Conservation (phyloP, 2,329 filamentous ascomycete species). For the Rhynchosporium secalis region DNA sequence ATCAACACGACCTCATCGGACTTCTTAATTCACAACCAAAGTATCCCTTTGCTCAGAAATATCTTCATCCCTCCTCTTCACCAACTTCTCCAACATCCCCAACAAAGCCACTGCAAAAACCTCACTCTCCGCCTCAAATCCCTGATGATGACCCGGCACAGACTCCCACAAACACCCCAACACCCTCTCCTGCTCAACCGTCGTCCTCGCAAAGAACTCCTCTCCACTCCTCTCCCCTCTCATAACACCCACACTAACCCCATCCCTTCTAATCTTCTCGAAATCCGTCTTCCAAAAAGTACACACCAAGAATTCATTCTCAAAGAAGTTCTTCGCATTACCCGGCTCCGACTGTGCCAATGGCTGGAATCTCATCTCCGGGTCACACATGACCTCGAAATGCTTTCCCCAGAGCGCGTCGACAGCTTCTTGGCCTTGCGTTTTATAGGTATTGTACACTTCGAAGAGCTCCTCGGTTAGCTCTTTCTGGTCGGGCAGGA, state of each 20-base stretch:
- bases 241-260: conserved; percentile 38
- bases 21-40: neutral
- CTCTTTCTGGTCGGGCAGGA: conserved; percentile 36
- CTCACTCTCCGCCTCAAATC: conserved; percentile 38
- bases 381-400: conserved; percentile 34
- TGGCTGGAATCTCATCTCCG: conserved; percentile 12
- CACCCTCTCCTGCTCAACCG: conserved; percentile 37
- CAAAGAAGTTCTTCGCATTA: conserved; percentile 38
- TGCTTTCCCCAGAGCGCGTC: conserved; percentile 25
- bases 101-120: conserved; percentile 36
- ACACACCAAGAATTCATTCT: conserved; percentile 36
- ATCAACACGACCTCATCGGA: too few species aligned
- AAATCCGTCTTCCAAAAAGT: conserved; percentile 35
- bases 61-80: conserved; percentile 15
- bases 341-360: conserved; percentile 23
- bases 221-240: conserved; percentile 33
- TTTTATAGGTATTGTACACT: conserved; percentile 32
- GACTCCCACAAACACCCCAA: conserved; percentile 34
- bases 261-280: conserved; percentile 33
- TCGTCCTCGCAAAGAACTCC: conserved; percentile 37
- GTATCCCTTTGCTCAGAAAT: neutral
- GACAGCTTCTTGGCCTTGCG: conserved; percentile 29
- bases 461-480: conserved; percentile 33
- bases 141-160: conserved; percentile 40
- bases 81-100: conserved; percentile 34